Evolutionary conservation across 1,139 yeast genomes (phyloP), one percentile per base, ranked within the genome.

Genomic region (Saccharomyces hybrid): DNA sequence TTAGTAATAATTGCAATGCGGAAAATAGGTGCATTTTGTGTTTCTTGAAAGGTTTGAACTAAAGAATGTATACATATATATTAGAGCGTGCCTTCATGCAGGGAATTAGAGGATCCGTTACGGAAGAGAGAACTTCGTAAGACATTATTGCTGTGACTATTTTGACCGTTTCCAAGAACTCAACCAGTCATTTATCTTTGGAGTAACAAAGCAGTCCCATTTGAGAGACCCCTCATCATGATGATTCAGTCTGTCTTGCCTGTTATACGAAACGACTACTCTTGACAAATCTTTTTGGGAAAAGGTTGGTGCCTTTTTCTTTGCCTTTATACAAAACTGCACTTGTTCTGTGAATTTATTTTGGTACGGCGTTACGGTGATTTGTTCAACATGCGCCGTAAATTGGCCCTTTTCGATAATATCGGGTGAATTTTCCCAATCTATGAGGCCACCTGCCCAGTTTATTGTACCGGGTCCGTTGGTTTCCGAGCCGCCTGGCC

Each of bases 391-490:
- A 2, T 56, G 54, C 2, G 67, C 63, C 20, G 60, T 55, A 52
- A 69, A 69, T 44, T 64, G 64, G 1, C 71, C 71, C n/a, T 57
- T 55, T 50, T 63, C 59, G 23, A 60, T 14, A n/a, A 70, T 66
- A 50, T 69, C 72, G 1, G 65, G 63, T 1, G 70, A 55, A 50
- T 62, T 64, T 4, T 68, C 71, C 97, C 97, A 91, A 74, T 89
- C 80, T 56, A 90, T 81, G 5, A 66, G 74, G 67, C 97, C 98
- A 68, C 98, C 97, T 42, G 97, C 96, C 97, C 98, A 91, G 61
- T 80, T 86, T 60, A 84, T 77, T 16, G 97, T 91, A 69, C 97
- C 98, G 49, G 75, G 72, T 41, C 82, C 83, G 67, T 80, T 81
- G 50, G 76, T 63, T 27, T 81, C 73, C 57, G 78, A 79, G 57